Evolutionary conservation across 495 filamentous ascomycete species (phyloP).

Genomic region (Venustampulla echinocandica): DNA sequence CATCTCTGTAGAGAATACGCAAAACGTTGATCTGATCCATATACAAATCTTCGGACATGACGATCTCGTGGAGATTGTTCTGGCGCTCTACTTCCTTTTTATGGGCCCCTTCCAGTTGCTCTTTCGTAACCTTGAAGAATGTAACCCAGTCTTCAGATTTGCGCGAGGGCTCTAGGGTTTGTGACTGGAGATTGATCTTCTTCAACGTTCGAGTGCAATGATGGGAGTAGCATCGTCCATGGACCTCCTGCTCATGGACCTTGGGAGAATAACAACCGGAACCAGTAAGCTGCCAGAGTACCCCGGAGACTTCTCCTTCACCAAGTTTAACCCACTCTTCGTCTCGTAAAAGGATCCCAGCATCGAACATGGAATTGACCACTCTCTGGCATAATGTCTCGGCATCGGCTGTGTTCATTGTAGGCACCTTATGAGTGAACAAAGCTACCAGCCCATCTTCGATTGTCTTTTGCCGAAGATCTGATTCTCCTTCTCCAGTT

Average conservation of each 20-base stretch:
- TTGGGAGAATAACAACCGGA: slow-evolving; percentile 83
- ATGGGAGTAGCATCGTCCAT: slow-evolving; percentile 83
- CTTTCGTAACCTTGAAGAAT: slow-evolving; percentile 80
- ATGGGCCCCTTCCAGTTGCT: slow-evolving; percentile 53
- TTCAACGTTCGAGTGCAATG: slow-evolving; percentile 91
- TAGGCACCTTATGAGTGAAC: slow-evolving; percentile 94
- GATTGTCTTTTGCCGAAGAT: slow-evolving; percentile 74
- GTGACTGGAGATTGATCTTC: slow-evolving; percentile 77
- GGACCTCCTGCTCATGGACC: slow-evolving; percentile 63
- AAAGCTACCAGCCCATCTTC: slow-evolving; percentile 81
- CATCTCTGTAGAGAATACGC: slow-evolving; percentile 77
- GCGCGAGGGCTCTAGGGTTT: slow-evolving; percentile 56
- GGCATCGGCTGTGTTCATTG: slow-evolving; percentile 97
- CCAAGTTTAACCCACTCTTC: slow-evolving; percentile 98
- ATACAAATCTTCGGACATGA: slow-evolving; percentile 84
- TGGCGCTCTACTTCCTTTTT: slow-evolving; percentile 91
- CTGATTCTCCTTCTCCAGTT: slow-evolving; percentile 46
- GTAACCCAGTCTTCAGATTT: slow-evolving; percentile 81
- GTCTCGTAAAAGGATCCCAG: slow-evolving; percentile 72
- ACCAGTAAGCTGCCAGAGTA: slow-evolving; percentile 89
- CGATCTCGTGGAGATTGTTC: slow-evolving; percentile 92
- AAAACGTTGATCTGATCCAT: slow-evolving; percentile 84
- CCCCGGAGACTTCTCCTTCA: slow-evolving; percentile 64
- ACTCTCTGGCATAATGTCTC: slow-evolving; percentile 76
- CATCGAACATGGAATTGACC: slow-evolving; percentile 70